Evolutionary conservation across 805 yeast genomes (phyloP), one percentile per base, ranked within the genome.

Genomic region (Candida gorgasii): DNA sequence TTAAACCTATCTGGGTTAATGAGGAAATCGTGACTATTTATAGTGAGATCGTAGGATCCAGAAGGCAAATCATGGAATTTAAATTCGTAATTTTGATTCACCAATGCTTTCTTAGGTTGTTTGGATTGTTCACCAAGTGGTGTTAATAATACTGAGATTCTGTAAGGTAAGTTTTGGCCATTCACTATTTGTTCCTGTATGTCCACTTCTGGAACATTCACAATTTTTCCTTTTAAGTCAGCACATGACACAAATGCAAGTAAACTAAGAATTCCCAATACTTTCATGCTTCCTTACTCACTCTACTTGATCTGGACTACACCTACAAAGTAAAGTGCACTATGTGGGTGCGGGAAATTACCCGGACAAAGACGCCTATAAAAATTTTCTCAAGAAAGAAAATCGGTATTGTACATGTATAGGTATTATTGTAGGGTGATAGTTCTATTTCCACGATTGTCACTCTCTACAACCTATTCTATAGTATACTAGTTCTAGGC

Each of bases 341-440:
- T n/a, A n/a, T n/a, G n/a, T n/a, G n/a, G n/a, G n/a, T n/a, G n/a
- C n/a, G n/a, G n/a, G n/a, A n/a, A n/a, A 4, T 24, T 24, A 24
- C 28, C 42, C 42, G 42, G 30, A 31, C 24, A 23, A 5, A 23
- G 31, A n/a, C n/a, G 26, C 7, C 6, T 9, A 34, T 23, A 41
- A 44, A 40, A 37, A 18, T 31, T 23, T 31, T 37, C 34, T 36
- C 31, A 19, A n/a, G 38, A 14, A 16, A 33, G 8, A 12, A 9
- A 13, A 39, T 55, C 70, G 45, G 49, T 63, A 67, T 69, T 69
- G 72, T 70, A 68, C 73, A 48, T 53, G 75, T 54, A 67, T 68
- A 71, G 60, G 74, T 71, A 71, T 71, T 71, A 71, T 71, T 71
- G 76, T 71, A 69, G 76, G 71, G 76, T 67, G 58, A 50, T 66